Evolutionary conservation across 176 grass and related monocot species (phyloP).

Genomic region (Oryza officinalis): DNA sequence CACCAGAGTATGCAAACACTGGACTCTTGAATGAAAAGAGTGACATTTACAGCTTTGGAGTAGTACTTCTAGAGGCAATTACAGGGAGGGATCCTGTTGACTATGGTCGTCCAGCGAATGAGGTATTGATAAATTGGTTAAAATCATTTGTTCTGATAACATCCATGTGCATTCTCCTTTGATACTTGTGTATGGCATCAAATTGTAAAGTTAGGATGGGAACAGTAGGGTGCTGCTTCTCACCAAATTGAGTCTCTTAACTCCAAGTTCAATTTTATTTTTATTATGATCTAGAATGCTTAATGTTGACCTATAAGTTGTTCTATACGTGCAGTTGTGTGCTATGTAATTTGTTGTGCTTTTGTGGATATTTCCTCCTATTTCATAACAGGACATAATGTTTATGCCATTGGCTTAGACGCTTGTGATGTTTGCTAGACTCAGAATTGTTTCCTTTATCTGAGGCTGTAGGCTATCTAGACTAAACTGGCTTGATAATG

Average conservation of each 20-base stretch:
- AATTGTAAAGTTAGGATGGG: slow-evolving; percentile 3
- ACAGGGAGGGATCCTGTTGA: slow-evolving; percentile 89
- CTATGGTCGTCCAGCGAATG: slow-evolving; percentile 70
- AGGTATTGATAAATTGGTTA: slow-evolving; percentile 49
- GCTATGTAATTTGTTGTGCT: background rate
- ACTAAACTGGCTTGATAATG: slow-evolving; percentile 9
- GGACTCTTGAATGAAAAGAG: slow-evolving; percentile 88
- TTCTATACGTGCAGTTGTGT: background rate
- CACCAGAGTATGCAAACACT: slow-evolving; percentile 90
- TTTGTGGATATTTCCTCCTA: background rate
- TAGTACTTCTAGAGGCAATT: slow-evolving; percentile 81
- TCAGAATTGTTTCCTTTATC: background rate
- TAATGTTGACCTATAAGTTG: slow-evolving; percentile 17
- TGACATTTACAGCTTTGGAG: slow-evolving; percentile 88
- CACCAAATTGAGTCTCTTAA: slow-evolving; percentile 14
- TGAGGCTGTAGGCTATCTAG: background rate
- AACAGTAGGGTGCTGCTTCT: slow-evolving; percentile 11
- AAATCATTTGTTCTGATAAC: slow-evolving; percentile 12
- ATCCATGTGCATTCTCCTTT: slow-evolving; percentile 12
- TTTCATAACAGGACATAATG: slow-evolving; percentile 1
- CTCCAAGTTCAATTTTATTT: slow-evolving; percentile 22
- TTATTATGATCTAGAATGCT: slow-evolving; percentile 23
- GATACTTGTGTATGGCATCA: slow-evolving; percentile 1
- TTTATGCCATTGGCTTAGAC: background rate
- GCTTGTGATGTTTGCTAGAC: background rate